These are phyloP conservation scores for Trametopsis cervina DNA, from an alignment of 768 basidiomycete species.

Conservation along the genomic window DNA sequence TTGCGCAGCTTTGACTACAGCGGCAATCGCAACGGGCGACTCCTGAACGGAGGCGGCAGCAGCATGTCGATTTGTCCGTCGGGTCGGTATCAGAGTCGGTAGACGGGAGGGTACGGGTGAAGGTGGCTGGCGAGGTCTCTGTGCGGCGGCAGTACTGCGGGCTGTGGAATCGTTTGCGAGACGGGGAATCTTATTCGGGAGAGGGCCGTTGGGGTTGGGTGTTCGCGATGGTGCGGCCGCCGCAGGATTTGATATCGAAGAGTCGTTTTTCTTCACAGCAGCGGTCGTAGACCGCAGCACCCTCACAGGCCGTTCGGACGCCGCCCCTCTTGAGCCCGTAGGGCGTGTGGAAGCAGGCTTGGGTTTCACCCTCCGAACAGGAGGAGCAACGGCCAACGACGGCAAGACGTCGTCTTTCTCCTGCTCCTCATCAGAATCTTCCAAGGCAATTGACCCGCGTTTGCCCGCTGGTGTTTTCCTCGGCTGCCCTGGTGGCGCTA, in stretches of 20 bases:
- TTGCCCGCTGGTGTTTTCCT: slow-evolving; percentile 83
- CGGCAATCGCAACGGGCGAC: slow-evolving; percentile 32
- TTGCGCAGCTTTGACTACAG: slow-evolving; percentile 36
- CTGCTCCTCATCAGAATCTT: slow-evolving; percentile 64
- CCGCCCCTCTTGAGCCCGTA: slow-evolving; percentile 42
- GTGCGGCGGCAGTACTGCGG: slow-evolving; percentile 41
- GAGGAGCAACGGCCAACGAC: slow-evolving; percentile 46
- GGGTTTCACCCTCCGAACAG: slow-evolving; percentile 18
- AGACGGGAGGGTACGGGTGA: slow-evolving; percentile 71
- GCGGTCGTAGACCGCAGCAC: slow-evolving; percentile 67
- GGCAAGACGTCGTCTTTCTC: slow-evolving; percentile 57
- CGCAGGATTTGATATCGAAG: neutral
- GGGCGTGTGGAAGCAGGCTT: slow-evolving; percentile 22
- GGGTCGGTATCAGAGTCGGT: slow-evolving; percentile 60
- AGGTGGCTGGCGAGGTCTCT: slow-evolving; percentile 37
- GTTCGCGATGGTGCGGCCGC: slow-evolving; percentile 11
- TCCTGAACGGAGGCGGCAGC: slow-evolving; percentile 30
- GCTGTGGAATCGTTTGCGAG: slow-evolving; percentile 37
- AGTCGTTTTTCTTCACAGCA: slow-evolving; percentile 17
- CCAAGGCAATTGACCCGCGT: slow-evolving; percentile 37
- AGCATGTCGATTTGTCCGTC: slow-evolving; percentile 36
- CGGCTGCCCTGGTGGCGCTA: slow-evolving; percentile 76
- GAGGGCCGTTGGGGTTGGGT: slow-evolving; percentile 18
- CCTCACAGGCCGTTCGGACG: slow-evolving; percentile 67
- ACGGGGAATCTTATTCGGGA: slow-evolving; percentile 34